Conservation (phyloP, 768 basidiomycete species). For the Xanthoconium purpureum region DNA sequence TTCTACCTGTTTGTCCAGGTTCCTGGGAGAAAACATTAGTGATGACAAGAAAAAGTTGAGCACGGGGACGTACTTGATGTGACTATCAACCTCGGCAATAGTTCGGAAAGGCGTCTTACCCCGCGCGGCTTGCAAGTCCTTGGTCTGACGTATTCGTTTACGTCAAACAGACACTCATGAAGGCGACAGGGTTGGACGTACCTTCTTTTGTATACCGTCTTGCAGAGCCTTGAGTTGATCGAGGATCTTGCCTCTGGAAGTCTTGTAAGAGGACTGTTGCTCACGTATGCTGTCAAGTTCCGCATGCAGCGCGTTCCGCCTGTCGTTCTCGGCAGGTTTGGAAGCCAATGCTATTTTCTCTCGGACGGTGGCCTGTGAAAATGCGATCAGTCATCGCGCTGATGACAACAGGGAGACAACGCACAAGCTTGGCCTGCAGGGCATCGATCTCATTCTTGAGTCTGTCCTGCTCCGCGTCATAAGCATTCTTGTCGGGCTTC, state of each 20-base stretch:
- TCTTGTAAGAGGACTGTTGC: conserved; percentile 77
- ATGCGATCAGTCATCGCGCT: not conserved
- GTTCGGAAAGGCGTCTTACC: conserved; percentile 77
- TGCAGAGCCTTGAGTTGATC: conserved; percentile 80
- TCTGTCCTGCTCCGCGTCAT: conserved; percentile 81
- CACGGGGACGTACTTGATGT: conserved; percentile 62
- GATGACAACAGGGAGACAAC: conserved; percentile 31
- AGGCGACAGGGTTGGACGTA: conserved; percentile 23
- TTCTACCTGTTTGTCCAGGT: conserved; percentile 87
- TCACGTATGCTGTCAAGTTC: conserved; percentile 79
- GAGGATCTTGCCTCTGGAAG: conserved; percentile 60
- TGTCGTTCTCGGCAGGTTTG: conserved; percentile 66
- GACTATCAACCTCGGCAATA: conserved; percentile 81
- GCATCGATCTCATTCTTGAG: conserved; percentile 82
- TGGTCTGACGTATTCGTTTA: conserved; percentile 43
- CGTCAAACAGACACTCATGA: not conserved
- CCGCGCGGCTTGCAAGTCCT: conserved; percentile 81
- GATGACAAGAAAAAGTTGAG: not conserved
- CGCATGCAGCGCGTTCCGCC: conserved; percentile 64
- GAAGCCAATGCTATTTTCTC: conserved; percentile 70
- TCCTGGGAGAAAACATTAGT: conserved; percentile 40
- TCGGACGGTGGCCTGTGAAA: conserved; percentile 57
- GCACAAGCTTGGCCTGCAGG: conserved; percentile 74
- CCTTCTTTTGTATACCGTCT: conserved; percentile 82
- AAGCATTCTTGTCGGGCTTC: conserved; percentile 82